Evolutionary conservation across 768 basidiomycete species (phyloP).

Genomic region (Lyophyllum semitale): DNA sequence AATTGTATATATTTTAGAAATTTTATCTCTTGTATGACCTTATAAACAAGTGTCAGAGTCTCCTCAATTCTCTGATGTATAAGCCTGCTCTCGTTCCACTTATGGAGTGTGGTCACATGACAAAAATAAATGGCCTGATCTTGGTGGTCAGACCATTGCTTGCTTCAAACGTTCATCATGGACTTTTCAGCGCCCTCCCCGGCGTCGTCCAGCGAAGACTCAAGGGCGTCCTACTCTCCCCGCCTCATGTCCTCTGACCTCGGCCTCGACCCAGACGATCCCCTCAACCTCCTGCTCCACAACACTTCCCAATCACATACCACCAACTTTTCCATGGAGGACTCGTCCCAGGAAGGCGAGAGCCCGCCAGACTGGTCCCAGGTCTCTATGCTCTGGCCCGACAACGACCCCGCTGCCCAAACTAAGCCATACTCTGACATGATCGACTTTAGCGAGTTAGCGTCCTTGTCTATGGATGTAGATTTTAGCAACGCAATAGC

Average conservation of each 20-base stretch:
- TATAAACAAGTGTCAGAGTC: too few species aligned
- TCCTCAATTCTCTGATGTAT: too few species aligned
- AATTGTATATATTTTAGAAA: too few species aligned
- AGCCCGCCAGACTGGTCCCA: constrained; percentile 56
- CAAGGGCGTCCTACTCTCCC: constrained; percentile 21
- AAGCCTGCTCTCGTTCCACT: too few species aligned
- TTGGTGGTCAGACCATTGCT: constrained; percentile 15
- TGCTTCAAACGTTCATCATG: constrained; percentile 12
- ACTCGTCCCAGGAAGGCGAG: constrained; percentile 25
- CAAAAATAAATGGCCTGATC: constrained; percentile 22
- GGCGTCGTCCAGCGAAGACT: constrained; percentile 18
- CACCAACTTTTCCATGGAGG: constrained; percentile 36
- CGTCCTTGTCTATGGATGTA: constrained; percentile 53
- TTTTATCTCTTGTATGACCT: too few species aligned
- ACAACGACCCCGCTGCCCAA: constrained; percentile 25
- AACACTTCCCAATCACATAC: constrained; percentile 35
- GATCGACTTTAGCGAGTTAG: constrained; percentile 44
- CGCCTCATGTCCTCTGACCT: constrained; percentile 41
- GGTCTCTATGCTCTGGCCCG: constrained; percentile 51
- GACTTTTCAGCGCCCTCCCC: constrained; percentile 16
- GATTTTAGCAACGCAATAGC: constrained; percentile 61
- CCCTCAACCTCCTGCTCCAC: constrained; percentile 58
- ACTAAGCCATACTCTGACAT: constrained; percentile 39
- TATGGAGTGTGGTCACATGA: constrained; percentile 15
- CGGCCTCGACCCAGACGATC: constrained; percentile 55